Base-by-base conservation (phyloP, 2,329 filamentous ascomycete species). In the Exserohilum turcica region DNA sequence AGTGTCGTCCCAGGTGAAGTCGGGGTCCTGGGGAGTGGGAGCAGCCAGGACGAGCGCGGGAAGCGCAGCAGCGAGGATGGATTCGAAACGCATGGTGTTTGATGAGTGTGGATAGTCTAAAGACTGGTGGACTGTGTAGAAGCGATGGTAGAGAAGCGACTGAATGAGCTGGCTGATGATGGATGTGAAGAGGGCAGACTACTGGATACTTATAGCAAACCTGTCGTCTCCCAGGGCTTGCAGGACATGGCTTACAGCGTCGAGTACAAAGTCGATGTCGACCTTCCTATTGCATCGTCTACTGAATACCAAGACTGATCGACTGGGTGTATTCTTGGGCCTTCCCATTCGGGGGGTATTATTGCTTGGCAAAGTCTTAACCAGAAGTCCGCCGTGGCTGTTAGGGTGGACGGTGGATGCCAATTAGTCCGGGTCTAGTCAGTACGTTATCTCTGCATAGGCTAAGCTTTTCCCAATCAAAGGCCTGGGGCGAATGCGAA, bases 21-120 rank as follows among this genome's bases (percentile, higher is more conserved):
- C 43, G 36, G 48, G 48, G 40, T 60, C 60, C 47, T 68, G 66
- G 29, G 67, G 67, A 39, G 61, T 59, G 18, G 66, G 60, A 43
- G 60, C 61, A 33, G 61, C 61, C 24, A 54, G 48, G 38, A 52
- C 43, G 43, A 65, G 44, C 37, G 59, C 66, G 18, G 66, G 62
- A 40, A 63, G 50, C 56, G 61, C 60, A 36, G 66, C 60, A 43
- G 57, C 55, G 38, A 66, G 5, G 32, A 66, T n/a, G 29, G 64
- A 52, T 50, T 64, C 60, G 62, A 61, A 55, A 44, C 60, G 57
- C 64, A 66, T 65, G 28, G 50, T 65, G 62, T 55, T n/a, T 47
- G 48, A 24, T 43, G 33, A 43, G 28, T 33, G 43, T 40, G 33
- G 16, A 31, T 40, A 32, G 37, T 24, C n/a, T 46, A 28, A 44